Evolutionary conservation across 768 basidiomycete genomes (phyloP).

Genomic region (Lactarius hengduanensis): DNA sequence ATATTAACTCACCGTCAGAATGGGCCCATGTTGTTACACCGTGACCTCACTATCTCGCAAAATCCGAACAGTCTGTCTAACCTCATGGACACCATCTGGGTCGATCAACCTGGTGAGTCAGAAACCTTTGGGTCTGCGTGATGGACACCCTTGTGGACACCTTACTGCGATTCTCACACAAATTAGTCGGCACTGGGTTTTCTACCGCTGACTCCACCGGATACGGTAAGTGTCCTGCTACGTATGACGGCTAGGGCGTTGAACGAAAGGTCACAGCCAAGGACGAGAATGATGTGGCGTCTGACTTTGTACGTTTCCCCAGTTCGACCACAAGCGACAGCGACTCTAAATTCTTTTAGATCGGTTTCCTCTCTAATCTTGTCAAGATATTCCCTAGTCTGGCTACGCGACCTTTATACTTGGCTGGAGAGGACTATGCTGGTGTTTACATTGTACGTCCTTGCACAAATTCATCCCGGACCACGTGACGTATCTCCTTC

Average conservation of each 20-base stretch:
- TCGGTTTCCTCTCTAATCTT: slow-evolving; percentile 69
- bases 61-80: slow-evolving; percentile 60
- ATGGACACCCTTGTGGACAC: too few relatives aligned
- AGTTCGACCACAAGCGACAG: not conserved
- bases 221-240: slow-evolving; percentile 44
- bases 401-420: slow-evolving; percentile 60
- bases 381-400: slow-evolving; percentile 74
- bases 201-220: slow-evolving; percentile 62
- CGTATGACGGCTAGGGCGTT: not conserved
- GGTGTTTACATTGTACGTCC: slow-evolving; percentile 63
- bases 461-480: not conserved
- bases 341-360: slow-evolving; percentile 39
- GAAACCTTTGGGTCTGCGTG: not conserved
- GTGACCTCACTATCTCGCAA: slow-evolving; percentile 47
- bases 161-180: slow-evolving; percentile 14
- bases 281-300: slow-evolving; percentile 30
- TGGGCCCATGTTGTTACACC: slow-evolving; percentile 60
- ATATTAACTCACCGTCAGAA: slow-evolving; percentile 43
- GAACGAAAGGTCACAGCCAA: slow-evolving; percentile 37
- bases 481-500: not conserved
- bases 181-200: slow-evolving; percentile 52
- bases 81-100: slow-evolving; percentile 66
- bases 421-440: slow-evolving; percentile 76
- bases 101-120: slow-evolving; percentile 60
- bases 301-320: slow-evolving; percentile 23